A percentile compares a stretch with the other conserved stretches of the same genome.
Evolutionary conservation across 768 basidiomycete genomes (phyloP).

Genomic region (Collybiopsis confluens): DNA sequence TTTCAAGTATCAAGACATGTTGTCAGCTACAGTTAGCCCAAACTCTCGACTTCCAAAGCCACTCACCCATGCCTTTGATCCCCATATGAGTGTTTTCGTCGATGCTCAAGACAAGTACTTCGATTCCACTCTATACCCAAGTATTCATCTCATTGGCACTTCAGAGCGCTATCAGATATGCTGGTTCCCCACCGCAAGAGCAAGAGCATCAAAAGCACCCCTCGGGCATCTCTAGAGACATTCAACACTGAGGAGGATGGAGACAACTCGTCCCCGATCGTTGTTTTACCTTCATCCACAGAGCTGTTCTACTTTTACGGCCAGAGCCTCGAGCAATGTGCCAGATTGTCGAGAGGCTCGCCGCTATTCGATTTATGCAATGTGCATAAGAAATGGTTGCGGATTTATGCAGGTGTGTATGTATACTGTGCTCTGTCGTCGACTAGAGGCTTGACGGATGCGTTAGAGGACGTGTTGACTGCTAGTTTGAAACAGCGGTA

Average conservation of each 20-base stretch:
- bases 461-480: conserved; percentile 79
- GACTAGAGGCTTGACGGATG: conserved; percentile 9
- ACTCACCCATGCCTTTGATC: conserved; percentile 88
- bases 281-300: conserved; percentile 88
- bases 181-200: conserved; percentile 70
- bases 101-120: conserved; percentile 92
- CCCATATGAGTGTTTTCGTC: conserved; percentile 89
- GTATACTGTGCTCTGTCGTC: background rate
- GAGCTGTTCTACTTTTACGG: conserved; percentile 97
- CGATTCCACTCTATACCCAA: background rate
- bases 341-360: conserved; percentile 81
- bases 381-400: conserved; percentile 91
- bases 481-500: conserved; percentile 66
- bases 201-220: conserved; percentile 35
- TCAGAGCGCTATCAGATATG: conserved; percentile 87
- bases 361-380: conserved; percentile 77
- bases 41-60: conserved; percentile 55
- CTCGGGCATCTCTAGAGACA: conserved; percentile 66
- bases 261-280: conserved; percentile 36
- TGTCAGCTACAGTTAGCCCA: conserved; percentile 46
- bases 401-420: conserved; percentile 80
- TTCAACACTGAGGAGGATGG: conserved; percentile 38
- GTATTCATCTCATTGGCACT: background rate
- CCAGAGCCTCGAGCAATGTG: conserved; percentile 91
- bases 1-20: conserved; percentile 58